Evolutionary conservation across 2,329 filamentous ascomycete genomes (phyloP).

Genomic region (Arthrobotrys pseudoclavata): DNA sequence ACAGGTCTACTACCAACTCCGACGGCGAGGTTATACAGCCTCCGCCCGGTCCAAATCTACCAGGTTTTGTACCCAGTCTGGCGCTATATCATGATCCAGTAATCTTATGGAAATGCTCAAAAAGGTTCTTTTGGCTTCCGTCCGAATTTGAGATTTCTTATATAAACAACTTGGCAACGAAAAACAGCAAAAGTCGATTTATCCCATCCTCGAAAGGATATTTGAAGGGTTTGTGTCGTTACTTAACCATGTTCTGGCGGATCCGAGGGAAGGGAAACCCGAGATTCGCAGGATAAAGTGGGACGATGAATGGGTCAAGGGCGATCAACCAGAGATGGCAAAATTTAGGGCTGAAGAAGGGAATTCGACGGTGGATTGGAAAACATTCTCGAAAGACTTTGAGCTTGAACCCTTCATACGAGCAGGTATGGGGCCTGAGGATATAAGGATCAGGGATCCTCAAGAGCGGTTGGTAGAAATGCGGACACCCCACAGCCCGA

Average conservation of each 20-base stretch:
- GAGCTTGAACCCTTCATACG: not conserved
- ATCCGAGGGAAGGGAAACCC: slow-evolving; percentile 3
- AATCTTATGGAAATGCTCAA: not conserved
- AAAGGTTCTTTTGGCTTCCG: slow-evolving; percentile 20
- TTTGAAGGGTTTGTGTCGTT: slow-evolving; percentile 30
- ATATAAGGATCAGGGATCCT: not conserved
- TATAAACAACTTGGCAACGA: slow-evolving; percentile 30
- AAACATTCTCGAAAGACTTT: slow-evolving; percentile 4
- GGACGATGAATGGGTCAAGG: not conserved
- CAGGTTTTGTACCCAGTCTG: not conserved
- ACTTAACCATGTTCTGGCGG: slow-evolving; percentile 36
- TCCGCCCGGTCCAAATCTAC: not conserved
- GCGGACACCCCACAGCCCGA: slow-evolving; percentile 16
- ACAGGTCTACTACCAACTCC: slow-evolving; percentile 65
- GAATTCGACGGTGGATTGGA: not conserved
- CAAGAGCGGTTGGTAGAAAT: not conserved
- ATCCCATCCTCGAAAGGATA: slow-evolving; percentile 30
- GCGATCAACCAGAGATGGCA: not conserved
- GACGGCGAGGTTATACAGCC: slow-evolving; percentile 2
- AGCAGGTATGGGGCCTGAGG: not conserved
- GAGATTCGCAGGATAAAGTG: slow-evolving; percentile 1
- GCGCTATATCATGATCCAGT: not conserved
- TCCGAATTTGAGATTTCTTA: slow-evolving; percentile 29
- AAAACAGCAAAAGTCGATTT: slow-evolving; percentile 23
- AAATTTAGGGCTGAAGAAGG: not conserved